Base-by-base conservation (phyloP, 2,329 filamentous ascomycete genomes). In the Verticillium isaacii region DNA sequence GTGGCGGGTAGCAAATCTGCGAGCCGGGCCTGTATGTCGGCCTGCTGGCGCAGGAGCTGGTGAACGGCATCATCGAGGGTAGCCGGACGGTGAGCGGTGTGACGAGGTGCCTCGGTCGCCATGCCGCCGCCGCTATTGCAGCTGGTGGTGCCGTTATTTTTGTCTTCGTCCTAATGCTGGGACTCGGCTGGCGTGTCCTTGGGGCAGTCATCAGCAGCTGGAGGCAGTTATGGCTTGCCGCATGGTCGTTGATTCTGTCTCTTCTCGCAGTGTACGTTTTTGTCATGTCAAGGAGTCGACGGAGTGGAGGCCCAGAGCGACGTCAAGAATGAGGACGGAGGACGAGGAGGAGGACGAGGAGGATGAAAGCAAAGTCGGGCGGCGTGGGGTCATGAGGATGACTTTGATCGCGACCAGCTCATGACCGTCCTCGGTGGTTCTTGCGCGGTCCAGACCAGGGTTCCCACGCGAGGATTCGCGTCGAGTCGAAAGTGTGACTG, bases 21-120 rank as follows among this genome's bases (percentile, higher is more conserved):
- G 60, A 84, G 75, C 69, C 78, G 79, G 64, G 81, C 77, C 67
- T 83, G 79, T 67, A 84, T 81, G 64, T 82, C 80, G 68, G 79
- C 79, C 68, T 83, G 81, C 70, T 85, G 82, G 65, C 80, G 78
- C 63, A 82, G 78, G 64, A 84, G 74, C 60, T 73, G 71, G 67
- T 73, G 75, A 67, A 81, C 79, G 67, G 76, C 71, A 63, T 76
- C 75, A 63, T 81, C 79, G 66, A 80, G 69, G 61, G 73, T 2
- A 50, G 19, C 70, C 60, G 75, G 70, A 64, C 78, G 75, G 66
- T 75, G 54, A 45, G 60, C 56, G 60, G 61, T 58, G 52, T 61
- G 61, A 63, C 61, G 57, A 56, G 45, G 23, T n/a, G n/a, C 45
- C 45, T 66, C 64, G 61, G 65, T 62, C 56, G 66, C 66, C 66